Base-by-base conservation (phyloP, 2,329 filamentous ascomycete species). In the Phoma herbarum region DNA sequence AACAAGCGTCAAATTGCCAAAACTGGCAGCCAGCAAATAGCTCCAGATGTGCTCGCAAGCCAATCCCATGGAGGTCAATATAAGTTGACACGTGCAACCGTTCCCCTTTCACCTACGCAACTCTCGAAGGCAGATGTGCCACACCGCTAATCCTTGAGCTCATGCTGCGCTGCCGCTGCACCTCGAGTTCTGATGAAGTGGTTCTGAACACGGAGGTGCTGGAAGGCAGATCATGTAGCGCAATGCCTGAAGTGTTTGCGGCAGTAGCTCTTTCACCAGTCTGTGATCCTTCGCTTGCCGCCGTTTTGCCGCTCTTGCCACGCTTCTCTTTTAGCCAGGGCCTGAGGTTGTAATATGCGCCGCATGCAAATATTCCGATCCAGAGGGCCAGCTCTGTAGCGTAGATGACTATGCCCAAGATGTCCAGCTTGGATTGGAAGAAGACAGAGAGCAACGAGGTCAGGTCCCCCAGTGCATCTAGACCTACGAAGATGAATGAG, bases 401-500 rank as follows among this genome's bases (percentile, higher is more conserved):
- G 69, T 91, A 91, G 16, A 90, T 89, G 1, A 87, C 81, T 59
- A 91, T 81, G 0, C 88, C 89, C 0, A 90, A 74, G 0, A 88
- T 69, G 66, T 90, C 85, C 3, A 88, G 67, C 18, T 78, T 76
- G 0, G 81, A 79, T 69, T 89, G 83, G 62, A 89, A 90, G 41
- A 89, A 77, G 16, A 91, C 79, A 0, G 88, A 89, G 2, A 88
- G 71, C 0, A 91, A 77, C 0, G 88, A 90, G 52, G 88, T 88
- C 3, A 91, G 71, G 71, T 91, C 89, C 0, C 89, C 89, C 0
- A 86, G 80, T 0, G 88, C 89, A 74, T 91, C 89, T 42, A 91
- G 88, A 1, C 80, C 86, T 0, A 90, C 88, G 63, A 92, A 92
- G 2, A 90, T 78, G 72, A 91, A 91, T 1, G 88, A 90, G 37